These are phyloP conservation scores for Cutaneotrichosporon cavernicola DNA, from an alignment of 1,284 basidiomycete genomes.

Conservation along the genomic window DNA sequence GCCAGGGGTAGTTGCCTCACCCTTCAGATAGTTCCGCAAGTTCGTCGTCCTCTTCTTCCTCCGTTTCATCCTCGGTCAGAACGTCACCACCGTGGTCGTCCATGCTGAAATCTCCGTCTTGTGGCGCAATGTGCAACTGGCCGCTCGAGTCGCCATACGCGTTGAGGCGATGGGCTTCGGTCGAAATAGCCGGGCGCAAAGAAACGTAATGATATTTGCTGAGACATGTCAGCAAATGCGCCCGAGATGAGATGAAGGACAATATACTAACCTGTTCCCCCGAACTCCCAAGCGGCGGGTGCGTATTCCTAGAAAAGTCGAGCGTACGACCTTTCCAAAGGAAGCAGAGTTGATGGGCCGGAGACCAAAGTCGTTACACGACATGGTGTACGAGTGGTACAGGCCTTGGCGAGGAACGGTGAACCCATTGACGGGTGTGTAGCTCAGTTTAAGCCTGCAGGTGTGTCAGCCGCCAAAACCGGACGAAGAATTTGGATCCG, in stretches of 20 bases:
- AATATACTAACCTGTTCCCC: slow-evolving; percentile 63
- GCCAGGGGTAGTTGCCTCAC: slow-evolving; percentile 10
- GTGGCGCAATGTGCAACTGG: slow-evolving; percentile 28
- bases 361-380: slow-evolving; percentile 59
- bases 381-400: slow-evolving; percentile 84
- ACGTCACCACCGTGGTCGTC: slow-evolving; percentile 24
- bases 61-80: slow-evolving; percentile 31
- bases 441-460: slow-evolving; percentile 43
- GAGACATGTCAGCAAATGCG: not conserved
- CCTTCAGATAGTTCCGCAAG: slow-evolving; percentile 24
- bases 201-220: slow-evolving; percentile 52
- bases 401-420: slow-evolving; percentile 74
- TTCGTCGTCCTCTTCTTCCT: slow-evolving; percentile 44
- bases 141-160: slow-evolving; percentile 64
- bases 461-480: not conserved
- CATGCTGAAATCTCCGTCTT: slow-evolving; percentile 23
- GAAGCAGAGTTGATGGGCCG: slow-evolving; percentile 87
- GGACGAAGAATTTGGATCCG: slow-evolving; percentile 2
- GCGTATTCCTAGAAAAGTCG: slow-evolving; percentile 90
- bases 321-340: slow-evolving; percentile 85
- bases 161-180: slow-evolving; percentile 84
- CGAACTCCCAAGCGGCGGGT: slow-evolving; percentile 83
- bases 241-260: not conserved
- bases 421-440: slow-evolving; percentile 31
- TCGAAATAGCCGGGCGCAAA: slow-evolving; percentile 78